Base-by-base conservation (phyloP, 2,329 filamentous ascomycete species). In the Talaromyces albobiverticillius region DNA sequence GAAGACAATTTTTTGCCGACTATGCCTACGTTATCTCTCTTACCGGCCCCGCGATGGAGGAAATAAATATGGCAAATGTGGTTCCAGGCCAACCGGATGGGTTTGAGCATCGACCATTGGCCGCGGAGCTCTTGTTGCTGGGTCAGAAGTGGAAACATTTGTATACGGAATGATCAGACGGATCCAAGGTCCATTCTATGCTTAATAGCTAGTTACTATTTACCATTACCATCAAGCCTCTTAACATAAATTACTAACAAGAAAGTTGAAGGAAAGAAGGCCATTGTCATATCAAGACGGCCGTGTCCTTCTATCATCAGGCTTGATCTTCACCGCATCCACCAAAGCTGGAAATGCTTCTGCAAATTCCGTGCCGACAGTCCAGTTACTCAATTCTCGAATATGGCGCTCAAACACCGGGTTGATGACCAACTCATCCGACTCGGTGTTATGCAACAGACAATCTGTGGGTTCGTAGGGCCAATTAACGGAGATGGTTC, bases 371-470 rank as follows among this genome's bases (percentile, higher is more conserved):
- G 82, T 79, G 0, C 90, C 90, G 1, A 96, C 66, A 55, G 83
- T 87, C 91, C 92, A 96, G 64, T 95, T 95, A 56, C 85, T 82
- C 36, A 91, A 66, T 41, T 88, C 80, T 3, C 87, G 74, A 46
- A 96, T 66, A 67, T 96, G 91, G 34, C 84, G 79, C 71, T 95
- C 89, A 67, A 95, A 96, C 0, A 90, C 88, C 0, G 90, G 90
- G 60, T 94, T 95, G 59, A 96, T 90, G 59, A 88, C 79, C 56
- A 90, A 76, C 63, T 91, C 86, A 8, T 86, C 83, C 4, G 68
- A 68, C 31, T 74, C 72, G 1, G 68, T 66, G 1, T 70, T 69
- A 51, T 80, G 76, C 23, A 89, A 73, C 23, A 96, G 75, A 32
- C 85, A 83, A 61, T 91, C 86, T 0, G 82, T 83, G 1, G 84